Evolutionary conservation across 768 basidiomycete genomes (phyloP), one percentile per base, ranked within the genome.

Genomic region (Mycena latifolia): DNA sequence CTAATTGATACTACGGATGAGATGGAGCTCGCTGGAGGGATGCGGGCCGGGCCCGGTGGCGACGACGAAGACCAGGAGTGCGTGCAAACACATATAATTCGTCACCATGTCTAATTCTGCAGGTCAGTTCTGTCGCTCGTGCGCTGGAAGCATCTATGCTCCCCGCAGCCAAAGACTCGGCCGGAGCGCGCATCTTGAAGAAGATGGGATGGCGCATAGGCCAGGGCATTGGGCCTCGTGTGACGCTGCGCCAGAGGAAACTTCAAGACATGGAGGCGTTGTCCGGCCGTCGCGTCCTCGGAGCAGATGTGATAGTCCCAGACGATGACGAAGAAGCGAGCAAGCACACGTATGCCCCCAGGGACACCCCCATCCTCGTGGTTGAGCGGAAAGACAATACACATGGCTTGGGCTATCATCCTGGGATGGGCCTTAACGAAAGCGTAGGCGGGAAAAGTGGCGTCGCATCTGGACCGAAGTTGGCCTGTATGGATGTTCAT

Each of bases 131-230:
- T 1, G 82, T 94, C 22, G 83, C 88, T 2, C 80, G 81, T 46
- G 83, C 88, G 6, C 84, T 95, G 10, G 86, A 89, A 68, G 79
- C 84, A 1, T 84, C 92, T 0, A 81, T 98, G 43, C 84, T 92
- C 17, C 91, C 93, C 10, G 80, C 93, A 2, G 86, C 93, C 0
- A 86, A 89, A 25, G 91, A 95, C 64, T 95, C 94, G 3, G 85
- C 89, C 28, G 97, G 97, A 0, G 90, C 93, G 4, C 88, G 89
- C 37, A 88, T 99, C 9, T 85, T 99, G 58, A 92, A 90, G 80
- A 96, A 95, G 79, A 96, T 98, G 92, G 97, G 98, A 0, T 98
- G 98, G 97, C 84, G 91, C 45, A 78, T 89, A 0, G 98, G 96
- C 1, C 95, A 96, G 78, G 98, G 97, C 15, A 89, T 99, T 22